Evolutionary conservation across 225 moss, liverwort and hornwort species (phyloP), one percentile per base, ranked within the genome.

Genomic region (Ulota crispa): DNA sequence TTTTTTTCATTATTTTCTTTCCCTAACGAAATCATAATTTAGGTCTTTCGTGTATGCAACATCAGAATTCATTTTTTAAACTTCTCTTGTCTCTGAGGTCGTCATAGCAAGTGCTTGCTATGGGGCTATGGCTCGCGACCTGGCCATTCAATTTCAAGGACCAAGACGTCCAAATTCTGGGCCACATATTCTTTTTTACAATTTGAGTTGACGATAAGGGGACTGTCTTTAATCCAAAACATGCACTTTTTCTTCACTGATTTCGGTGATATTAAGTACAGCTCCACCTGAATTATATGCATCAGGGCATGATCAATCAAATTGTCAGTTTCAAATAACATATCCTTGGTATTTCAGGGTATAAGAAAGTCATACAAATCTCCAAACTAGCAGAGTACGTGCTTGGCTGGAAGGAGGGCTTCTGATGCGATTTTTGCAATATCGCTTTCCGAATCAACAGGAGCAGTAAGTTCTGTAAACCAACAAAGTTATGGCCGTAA

Each of bases 401-500:
- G 50, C 60, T 50, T 47, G 20, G 26, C 18, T 9, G n/a, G 34
- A 57, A 30, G n/a, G 20, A 55, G 20, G 14, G 63, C 1, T 65
- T 81, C 18, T n/a, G n/a, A n/a, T n/a, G n/a, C n/a, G n/a, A n/a
- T n/a, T n/a, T n/a, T n/a, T n/a, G n/a, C n/a, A n/a, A n/a, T n/a
- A n/a, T n/a, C n/a, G n/a, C n/a, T n/a, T n/a, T n/a, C n/a, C n/a
- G n/a, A n/a, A n/a, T n/a, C n/a, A n/a, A n/a, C n/a, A n/a, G n/a
- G n/a, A n/a, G n/a, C n/a, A n/a, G n/a, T n/a, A 60, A 42, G 8
- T 67, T 78, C 54, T 19, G 9, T 1, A 63, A 53, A 50, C 18
- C 30, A 24, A 26, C 19, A 12, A 55, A 73, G 39, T 15, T 37
- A 83, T 81, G 74, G 82, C 82, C 26, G 75, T 43, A 68, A 16